Evolutionary conservation across 2,329 filamentous ascomycete species (phyloP).

Genomic region (Neobulgaria alba): DNA sequence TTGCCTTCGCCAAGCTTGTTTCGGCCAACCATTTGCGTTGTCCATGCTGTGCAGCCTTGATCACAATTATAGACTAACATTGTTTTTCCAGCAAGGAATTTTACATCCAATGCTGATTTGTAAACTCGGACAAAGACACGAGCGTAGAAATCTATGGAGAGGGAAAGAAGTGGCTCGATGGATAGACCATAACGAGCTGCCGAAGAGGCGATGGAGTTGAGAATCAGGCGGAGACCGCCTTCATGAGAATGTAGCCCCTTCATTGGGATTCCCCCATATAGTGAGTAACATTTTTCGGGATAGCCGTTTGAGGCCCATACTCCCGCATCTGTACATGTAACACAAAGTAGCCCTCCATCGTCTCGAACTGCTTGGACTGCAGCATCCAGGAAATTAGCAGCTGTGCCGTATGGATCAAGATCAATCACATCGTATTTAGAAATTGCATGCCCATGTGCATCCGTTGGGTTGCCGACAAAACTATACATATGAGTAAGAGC

Average conservation of each 20-base stretch:
- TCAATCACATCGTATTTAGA: constrained; percentile 85
- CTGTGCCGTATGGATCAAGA: constrained; percentile 91
- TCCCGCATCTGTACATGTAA: constrained; percentile 93
- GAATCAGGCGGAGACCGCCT: constrained; percentile 74
- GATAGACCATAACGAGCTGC: constrained; percentile 79
- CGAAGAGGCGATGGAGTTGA: constrained; percentile 71
- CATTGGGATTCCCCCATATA: constrained; percentile 85
- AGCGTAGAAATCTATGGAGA: constrained; percentile 94
- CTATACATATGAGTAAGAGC: constrained; percentile 88
- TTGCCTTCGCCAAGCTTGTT: constrained; percentile 61
- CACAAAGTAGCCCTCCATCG: constrained; percentile 83
- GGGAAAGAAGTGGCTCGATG: constrained; percentile 82
- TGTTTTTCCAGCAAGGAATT: constrained; percentile 81
- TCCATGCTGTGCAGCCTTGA: constrained; percentile 83
- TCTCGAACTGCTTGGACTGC: constrained; percentile 75
- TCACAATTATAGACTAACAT: constrained; percentile 94
- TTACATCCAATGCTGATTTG: constrained; percentile 76
- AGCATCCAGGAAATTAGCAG: constrained; percentile 84
- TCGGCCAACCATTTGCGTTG: constrained; percentile 67
- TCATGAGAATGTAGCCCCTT: constrained; percentile 86
- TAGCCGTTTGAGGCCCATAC: constrained; percentile 94
- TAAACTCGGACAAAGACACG: constrained; percentile 79
- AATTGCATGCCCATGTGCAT: constrained; percentile 27
- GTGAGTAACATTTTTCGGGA: constrained; percentile 82
- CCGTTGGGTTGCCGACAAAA: constrained; percentile 41